Evolutionary conservation across 768 basidiomycete genomes (phyloP), one percentile per base, ranked within the genome.

Genomic region (Floccularia luteovirens): DNA sequence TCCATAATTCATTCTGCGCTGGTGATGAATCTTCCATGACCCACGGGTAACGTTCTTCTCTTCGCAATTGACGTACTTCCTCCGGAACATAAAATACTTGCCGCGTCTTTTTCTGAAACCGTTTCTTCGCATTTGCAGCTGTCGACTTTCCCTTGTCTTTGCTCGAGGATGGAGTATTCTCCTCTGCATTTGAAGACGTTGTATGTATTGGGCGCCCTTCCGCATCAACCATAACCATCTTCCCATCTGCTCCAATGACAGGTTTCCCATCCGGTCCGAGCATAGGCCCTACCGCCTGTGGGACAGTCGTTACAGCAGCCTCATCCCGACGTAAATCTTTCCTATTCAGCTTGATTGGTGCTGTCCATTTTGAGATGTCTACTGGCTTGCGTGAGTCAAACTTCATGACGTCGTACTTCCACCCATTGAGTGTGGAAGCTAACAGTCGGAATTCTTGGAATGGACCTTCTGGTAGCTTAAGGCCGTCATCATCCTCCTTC

Each of bases 341-440:
- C 52, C 90, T 72, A 60, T 93, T 93, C 50, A 93, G 67, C 64
- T 85, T 88, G 54, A 92, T 80, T 11, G 90, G 90, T 43, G 65
- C 64, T 23, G 66, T 57, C 83, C 90, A 91, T 22, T 63, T 59
- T 38, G 67, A 67, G 39, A 89, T 69, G 54, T 90, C 86, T 41
- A 88, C 63, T 12, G 71, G 65, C 52, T 82, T 82, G 42, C 82
- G 72, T 24, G 80, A 77, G 58, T 87, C 80, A 57, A 93, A 90
- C 60, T 90, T 90, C 84, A 92, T 89, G 43, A 92, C 77, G 62
- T 91, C 86, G 70, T 90, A 88, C 55, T 85, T 88, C 87, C 88
- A 90, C 20, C 83, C 86, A 55, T 86, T 85, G 54, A 83, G 74
- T 12, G 78, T 74, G 21, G 83, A 82, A 5, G 86, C 86, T 58